These are phyloP conservation scores for Pythium plurisporium DNA, from an alignment of 352 stramenopile genomes.

Conservation along the genomic window DNA sequence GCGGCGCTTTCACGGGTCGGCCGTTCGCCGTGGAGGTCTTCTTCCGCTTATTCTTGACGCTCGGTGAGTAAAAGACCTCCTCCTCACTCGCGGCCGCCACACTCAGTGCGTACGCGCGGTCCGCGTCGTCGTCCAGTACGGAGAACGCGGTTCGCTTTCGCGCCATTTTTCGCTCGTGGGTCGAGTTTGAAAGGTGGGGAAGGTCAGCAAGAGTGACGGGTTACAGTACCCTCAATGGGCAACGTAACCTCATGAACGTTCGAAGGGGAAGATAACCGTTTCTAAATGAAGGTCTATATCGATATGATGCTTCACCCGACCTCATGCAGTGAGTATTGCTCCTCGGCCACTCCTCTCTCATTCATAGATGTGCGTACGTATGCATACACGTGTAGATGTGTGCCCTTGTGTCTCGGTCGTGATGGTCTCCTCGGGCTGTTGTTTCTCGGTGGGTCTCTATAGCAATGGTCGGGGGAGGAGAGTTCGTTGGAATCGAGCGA, in stretches of 20 bases:
- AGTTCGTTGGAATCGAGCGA: too few relatives aligned
- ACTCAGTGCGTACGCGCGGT: conserved; percentile 23
- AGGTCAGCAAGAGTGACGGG: too few relatives aligned
- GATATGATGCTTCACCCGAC: too few relatives aligned
- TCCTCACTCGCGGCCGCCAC: conserved; percentile 33
- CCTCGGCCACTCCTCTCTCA: too few relatives aligned
- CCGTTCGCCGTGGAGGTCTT: conserved; percentile 3
- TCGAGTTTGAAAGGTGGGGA: not conserved
- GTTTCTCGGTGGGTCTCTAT: too few relatives aligned
- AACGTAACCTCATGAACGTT: not conserved
- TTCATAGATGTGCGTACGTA: too few relatives aligned
- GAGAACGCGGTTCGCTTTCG: conserved; percentile 36
- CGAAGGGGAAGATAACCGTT: not conserved
- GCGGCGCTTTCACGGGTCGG: not conserved
- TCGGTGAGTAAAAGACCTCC: conserved; percentile 17
- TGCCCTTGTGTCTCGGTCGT: too few relatives aligned
- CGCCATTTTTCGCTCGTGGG: conserved; percentile 32
- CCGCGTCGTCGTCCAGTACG: conserved; percentile 7
- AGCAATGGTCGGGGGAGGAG: too few relatives aligned
- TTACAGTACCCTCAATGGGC: not conserved
- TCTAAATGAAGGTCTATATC: not conserved
- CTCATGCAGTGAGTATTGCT: too few relatives aligned
- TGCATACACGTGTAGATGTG: too few relatives aligned
- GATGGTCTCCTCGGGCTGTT: too few relatives aligned
- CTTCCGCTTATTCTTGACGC: conserved; percentile 18